These are phyloP conservation scores for Dalechampia spathulata DNA, from an alignment of 441 rosid species.

Conservation along the genomic window DNA sequence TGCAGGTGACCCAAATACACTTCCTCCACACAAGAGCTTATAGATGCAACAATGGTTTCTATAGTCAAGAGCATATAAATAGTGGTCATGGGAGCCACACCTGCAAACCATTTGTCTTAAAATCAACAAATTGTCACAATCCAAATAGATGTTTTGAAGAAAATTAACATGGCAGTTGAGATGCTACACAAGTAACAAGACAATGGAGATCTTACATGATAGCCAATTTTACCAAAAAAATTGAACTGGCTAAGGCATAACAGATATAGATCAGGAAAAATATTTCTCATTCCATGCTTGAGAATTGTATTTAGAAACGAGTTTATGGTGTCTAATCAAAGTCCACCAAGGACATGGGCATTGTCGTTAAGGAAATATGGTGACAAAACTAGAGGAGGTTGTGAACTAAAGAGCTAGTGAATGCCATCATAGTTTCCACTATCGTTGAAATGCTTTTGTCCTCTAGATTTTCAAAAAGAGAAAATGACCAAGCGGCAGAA, in stretches of 20 bases:
- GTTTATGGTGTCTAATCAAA: not conserved
- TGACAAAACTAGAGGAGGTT: not conserved
- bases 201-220: not conserved
- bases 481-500: not conserved
- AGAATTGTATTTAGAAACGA: not conserved
- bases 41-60: constrained; percentile 53
- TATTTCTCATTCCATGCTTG: not conserved
- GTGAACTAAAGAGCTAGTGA: not conserved
- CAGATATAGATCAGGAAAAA: not conserved
- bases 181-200: not conserved
- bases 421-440: too few relatives aligned
- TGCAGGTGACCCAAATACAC: constrained; percentile 85
- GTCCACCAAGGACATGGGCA: not conserved
- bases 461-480: not conserved
- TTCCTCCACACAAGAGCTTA: constrained; percentile 76
- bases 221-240: too few relatives aligned
- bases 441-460: too few relatives aligned
- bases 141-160: not conserved
- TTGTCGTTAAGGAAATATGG: too few relatives aligned
- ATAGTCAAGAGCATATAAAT: constrained; percentile 85
- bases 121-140: constrained; percentile 4
- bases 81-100: constrained; percentile 95
- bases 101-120: constrained; percentile 31
- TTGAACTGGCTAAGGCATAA: not conserved
- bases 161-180: not conserved